A percentile compares a stretch with the other conserved stretches of the same genome.
phyloP scores from a whole-genome alignment of 2,329 filamentous ascomycete species.

The Stagonosporopsis chrysanthemi region DNA sequence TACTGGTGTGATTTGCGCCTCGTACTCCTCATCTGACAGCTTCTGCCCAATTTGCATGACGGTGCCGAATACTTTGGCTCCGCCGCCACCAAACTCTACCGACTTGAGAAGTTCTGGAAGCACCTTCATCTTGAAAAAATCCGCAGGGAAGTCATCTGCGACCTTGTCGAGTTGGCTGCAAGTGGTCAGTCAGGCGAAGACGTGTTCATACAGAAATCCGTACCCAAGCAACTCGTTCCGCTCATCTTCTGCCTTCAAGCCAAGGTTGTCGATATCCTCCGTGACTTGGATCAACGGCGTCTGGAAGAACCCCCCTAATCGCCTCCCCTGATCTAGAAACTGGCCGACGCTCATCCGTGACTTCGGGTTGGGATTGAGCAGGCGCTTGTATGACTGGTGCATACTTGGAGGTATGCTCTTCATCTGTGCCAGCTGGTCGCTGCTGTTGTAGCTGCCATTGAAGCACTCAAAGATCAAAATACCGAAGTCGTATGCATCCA shows the following conservation, averaged over 20 bases:
- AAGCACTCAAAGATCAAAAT: constrained; percentile 89
- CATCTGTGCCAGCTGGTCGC: constrained; percentile 83
- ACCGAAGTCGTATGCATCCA: constrained; percentile 88
- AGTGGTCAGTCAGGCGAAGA: neutral
- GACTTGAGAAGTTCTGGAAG: constrained; percentile 96
- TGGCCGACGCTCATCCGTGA: constrained; percentile 81
- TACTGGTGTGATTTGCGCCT: constrained; percentile 81
- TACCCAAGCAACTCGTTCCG: constrained; percentile 82
- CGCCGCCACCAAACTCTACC: constrained; percentile 96
- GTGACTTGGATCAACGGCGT: constrained; percentile 91
- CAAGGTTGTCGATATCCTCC: constrained; percentile 90
- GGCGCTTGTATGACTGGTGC: constrained; percentile 88
- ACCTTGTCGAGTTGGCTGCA: constrained; percentile 78
- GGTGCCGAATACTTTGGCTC: constrained; percentile 85
- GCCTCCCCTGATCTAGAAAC: constrained; percentile 88
- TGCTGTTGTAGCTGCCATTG: constrained; percentile 79
- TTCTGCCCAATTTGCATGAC: constrained; percentile 92
- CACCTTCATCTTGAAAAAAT: constrained; percentile 98
- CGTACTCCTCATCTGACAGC: constrained; percentile 88
- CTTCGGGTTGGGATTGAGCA: constrained; percentile 90
- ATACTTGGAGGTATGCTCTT: constrained; percentile 87
- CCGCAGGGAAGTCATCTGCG: constrained; percentile 93
- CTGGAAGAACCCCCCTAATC: constrained; percentile 87
- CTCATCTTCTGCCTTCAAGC: constrained; percentile 84
- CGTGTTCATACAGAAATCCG: neutral